A percentile compares a stretch with the other conserved stretches of the same genome.
phyloP scores from a whole-genome alignment of 345 rosid genomes.

The Melastoma malabathricum region DNA sequence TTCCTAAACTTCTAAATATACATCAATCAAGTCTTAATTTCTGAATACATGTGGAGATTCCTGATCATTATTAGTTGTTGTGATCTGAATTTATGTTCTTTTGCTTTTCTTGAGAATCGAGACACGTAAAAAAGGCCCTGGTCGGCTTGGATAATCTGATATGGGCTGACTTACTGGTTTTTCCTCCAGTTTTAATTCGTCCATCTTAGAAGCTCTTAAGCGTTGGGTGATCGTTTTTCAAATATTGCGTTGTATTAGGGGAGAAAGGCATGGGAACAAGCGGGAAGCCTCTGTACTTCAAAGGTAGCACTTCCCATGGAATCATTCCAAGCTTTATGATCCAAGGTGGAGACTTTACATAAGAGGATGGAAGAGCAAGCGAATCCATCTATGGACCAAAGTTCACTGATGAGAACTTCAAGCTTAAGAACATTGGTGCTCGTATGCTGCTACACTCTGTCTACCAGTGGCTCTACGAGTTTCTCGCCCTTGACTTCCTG shows the following conservation, averaged over 20 bases:
- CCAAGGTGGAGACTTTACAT: constrained; percentile 97
- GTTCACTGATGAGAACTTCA: constrained; percentile 86
- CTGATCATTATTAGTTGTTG: too few species aligned
- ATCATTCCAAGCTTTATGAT: constrained; percentile 90
- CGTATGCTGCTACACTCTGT: constrained; percentile 22
- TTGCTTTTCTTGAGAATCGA: too few species aligned
- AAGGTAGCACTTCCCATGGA: constrained; percentile 77
- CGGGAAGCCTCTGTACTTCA: constrained; percentile 66
- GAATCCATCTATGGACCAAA: constrained; percentile 82
- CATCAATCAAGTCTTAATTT: too few species aligned
- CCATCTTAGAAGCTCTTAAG: too few species aligned
- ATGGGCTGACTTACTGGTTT: too few species aligned
- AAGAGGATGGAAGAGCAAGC: constrained; percentile 87
- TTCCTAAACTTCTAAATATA: too few species aligned
- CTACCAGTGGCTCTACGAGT: background rate
- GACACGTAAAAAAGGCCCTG: too few species aligned
- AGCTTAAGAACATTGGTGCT: constrained; percentile 73
- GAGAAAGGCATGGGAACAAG: constrained; percentile 80
- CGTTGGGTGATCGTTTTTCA: too few species aligned
- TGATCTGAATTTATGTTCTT: too few species aligned
- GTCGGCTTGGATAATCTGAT: too few species aligned
- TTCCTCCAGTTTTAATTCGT: too few species aligned
- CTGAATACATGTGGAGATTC: too few species aligned
- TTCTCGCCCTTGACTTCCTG: background rate
- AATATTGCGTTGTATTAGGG: constrained; percentile 25